phyloP scores from a whole-genome alignment of 176 grass and related monocot genomes.

The Oryza coarctata region DNA sequence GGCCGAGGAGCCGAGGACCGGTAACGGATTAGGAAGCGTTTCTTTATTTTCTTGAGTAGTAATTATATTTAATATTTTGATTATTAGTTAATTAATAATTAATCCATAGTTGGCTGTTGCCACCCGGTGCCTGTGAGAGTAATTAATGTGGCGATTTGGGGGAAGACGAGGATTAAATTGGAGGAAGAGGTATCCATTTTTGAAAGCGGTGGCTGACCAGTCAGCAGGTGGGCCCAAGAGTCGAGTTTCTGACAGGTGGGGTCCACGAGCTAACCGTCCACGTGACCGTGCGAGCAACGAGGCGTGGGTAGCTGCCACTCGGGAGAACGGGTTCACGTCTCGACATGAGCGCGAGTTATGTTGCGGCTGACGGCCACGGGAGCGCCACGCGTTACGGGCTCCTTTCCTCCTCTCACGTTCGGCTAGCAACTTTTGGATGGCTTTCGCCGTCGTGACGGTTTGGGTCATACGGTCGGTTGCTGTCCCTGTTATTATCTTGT shows the following conservation, averaged over 20 bases:
- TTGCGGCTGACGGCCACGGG: neutral
- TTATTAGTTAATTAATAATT: neutral
- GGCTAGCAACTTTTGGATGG: neutral
- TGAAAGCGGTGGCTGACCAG: neutral
- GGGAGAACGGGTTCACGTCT: neutral
- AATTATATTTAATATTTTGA: slow-evolving; percentile 7
- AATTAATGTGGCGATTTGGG: neutral
- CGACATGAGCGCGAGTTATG: neutral
- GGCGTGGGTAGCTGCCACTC: neutral
- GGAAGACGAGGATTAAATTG: neutral
- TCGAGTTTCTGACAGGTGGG: neutral
- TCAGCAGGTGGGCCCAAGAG: neutral
- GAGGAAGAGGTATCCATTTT: neutral
- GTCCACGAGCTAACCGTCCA: neutral
- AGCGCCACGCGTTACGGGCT: no score
- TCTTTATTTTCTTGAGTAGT: neutral
- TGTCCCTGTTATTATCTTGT: neutral
- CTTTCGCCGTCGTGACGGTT: neutral
- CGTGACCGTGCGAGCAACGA: neutral
- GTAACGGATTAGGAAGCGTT: slow-evolving; percentile 34
- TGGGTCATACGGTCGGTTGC: neutral
- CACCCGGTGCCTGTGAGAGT: neutral
- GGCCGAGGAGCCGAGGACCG: neutral
- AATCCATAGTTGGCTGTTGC: neutral
- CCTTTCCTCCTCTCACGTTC: neutral